Evolutionary conservation across 441 rosid species (phyloP).

Genomic region (Corymbia calophylla): DNA sequence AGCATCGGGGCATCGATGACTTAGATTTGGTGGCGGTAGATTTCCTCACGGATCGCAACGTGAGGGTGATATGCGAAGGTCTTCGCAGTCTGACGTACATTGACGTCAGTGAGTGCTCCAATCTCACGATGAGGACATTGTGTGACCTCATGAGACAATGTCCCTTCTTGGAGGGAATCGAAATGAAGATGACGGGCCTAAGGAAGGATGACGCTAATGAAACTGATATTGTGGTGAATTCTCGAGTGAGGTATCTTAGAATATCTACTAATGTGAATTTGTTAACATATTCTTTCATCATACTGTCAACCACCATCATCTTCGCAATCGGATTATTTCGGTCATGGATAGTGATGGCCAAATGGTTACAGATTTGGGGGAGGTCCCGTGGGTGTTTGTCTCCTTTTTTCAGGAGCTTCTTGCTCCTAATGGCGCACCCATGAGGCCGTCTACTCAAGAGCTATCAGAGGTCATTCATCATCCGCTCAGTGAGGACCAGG

Average conservation of each 20-base stretch:
- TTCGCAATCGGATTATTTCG: too few relatives aligned
- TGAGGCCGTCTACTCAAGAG: too few relatives aligned
- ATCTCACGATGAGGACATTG: constrained; percentile 43
- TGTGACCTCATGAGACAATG: constrained; percentile 37
- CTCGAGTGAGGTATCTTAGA: constrained; percentile 25
- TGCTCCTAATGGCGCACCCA: too few relatives aligned
- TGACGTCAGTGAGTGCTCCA: constrained; percentile 40
- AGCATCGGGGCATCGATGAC: constrained; percentile 29
- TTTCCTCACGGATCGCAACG: constrained; percentile 39
- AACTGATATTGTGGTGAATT: constrained; percentile 16
- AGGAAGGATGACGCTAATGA: constrained; percentile 17
- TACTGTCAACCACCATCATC: too few relatives aligned
- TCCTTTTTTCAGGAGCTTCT: too few relatives aligned
- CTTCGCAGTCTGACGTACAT: constrained; percentile 25
- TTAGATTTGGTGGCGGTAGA: constrained; percentile 52
- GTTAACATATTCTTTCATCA: too few relatives aligned
- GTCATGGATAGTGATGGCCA: too few relatives aligned
- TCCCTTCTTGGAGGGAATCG: constrained; percentile 8
- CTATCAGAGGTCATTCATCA: too few relatives aligned
- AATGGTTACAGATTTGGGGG: too few relatives aligned
- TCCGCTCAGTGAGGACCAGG: too few relatives aligned
- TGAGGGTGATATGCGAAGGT: constrained; percentile 21
- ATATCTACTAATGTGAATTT: constrained; percentile 32
- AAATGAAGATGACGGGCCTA: neutral
- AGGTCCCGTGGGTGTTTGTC: too few relatives aligned